Evolutionary conservation across 345 rosid species (phyloP), one percentile per base, ranked within the genome.

Genomic region (Hibiscus syriacus): DNA sequence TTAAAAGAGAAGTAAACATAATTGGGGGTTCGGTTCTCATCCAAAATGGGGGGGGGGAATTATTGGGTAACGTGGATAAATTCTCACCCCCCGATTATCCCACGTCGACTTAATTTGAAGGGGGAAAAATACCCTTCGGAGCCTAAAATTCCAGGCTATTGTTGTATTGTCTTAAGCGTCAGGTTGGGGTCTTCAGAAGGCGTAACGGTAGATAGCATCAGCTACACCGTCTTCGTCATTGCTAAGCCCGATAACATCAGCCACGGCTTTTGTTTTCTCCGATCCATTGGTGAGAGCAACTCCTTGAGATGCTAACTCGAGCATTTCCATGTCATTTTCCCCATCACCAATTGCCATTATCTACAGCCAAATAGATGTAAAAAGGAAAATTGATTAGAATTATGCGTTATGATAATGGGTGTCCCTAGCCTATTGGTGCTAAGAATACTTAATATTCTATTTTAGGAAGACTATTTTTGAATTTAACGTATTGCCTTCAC

Each of bases 291-390:
- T 82, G 19, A 91, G 82, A 72, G 88, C 98, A 41, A 91, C 63
- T 48, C 97, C 99, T 3, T 82, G 78, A 17, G 98, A 80, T 19
- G 97, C 99, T 70, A 94, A 55, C 79, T 91, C 84, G 34, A 91
- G 96, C 97, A 91, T 91, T 83, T 91, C 93, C 7, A 80, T 66
- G 64, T 94, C 98, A 29, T 91, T 92, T 76, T 95, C 99, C 16
- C 98, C 99, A 67, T 88, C 99, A 11, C 98, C 97, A 43, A 95
- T 85, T 7, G 97, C 98, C 97, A 94, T 86, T 70, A 92, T 78
- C 99, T 92, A 83, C 9, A 38, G 6, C 11, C 46, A 71, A 71
- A 72, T n/a, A 12, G 45, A 49, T 12, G 26, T 19, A 27, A 59
- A 34, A 10, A 2, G 11, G 11, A 7, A 13, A 16, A 20, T 50